phyloP scores from a whole-genome alignment of 257 asterid species.

The Gentiana straminea region DNA sequence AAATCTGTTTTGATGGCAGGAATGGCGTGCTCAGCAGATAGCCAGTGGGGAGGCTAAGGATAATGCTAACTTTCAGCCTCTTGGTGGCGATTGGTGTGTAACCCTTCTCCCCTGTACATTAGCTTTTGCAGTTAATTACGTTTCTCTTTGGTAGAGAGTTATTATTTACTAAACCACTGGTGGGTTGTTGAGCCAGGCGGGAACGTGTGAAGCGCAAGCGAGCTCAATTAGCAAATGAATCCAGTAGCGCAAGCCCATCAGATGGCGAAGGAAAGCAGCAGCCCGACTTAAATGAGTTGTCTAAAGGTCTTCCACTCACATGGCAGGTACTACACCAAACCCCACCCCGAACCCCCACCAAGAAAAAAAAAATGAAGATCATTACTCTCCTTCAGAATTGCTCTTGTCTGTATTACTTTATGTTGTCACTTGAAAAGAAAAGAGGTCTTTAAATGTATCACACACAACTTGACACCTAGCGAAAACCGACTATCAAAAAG shows the following conservation, averaged over 20 bases:
- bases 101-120: not conserved
- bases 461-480: too few species aligned
- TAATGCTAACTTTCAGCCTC: constrained; percentile 94
- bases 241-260: constrained; percentile 23
- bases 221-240: constrained; percentile 46
- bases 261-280: constrained; percentile 32
- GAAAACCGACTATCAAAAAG: too few species aligned
- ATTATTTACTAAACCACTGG: too few species aligned
- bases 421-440: too few species aligned
- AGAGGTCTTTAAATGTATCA: too few species aligned
- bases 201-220: constrained; percentile 89
- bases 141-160: too few species aligned
- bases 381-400: too few species aligned
- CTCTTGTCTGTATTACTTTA: too few species aligned
- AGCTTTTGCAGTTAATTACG: constrained; percentile 4
- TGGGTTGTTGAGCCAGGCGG: constrained; percentile 50
- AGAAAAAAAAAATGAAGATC: too few species aligned
- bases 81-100: constrained; percentile 94
- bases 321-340: constrained; percentile 58
- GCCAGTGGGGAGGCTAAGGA: constrained; percentile 88
- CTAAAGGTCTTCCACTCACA: constrained; percentile 76
- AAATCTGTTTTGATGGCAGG: constrained; percentile 33
- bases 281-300: constrained; percentile 50
- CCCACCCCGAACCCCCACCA: too few species aligned
- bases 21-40: constrained; percentile 85